Base-by-base conservation (phyloP, 73 alveolate species). In the Paramecium caudatum region DNA sequence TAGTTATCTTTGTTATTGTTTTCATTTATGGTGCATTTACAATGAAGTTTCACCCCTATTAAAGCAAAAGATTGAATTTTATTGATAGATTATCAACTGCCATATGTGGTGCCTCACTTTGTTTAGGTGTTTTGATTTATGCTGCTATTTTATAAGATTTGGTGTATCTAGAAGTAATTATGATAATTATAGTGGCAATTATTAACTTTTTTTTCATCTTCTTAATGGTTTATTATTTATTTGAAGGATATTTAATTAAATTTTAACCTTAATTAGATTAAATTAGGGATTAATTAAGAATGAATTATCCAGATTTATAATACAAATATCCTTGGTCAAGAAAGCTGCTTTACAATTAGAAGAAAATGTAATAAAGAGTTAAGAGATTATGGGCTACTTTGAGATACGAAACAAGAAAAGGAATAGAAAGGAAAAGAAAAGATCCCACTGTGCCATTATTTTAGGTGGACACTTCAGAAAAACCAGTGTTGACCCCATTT, bases 1-100 rank as follows among this genome's bases (percentile, higher is more conserved):
- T 74, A 74, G 43, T 74, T 19, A 45, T 74, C 3, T 74, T 74
- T 17, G 36, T 74, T 41, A 74, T 74, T 16, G 47, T 74, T 41
- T 74, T 74, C 46, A 39, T 74, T 45, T 74, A 74, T 74, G 88
- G 88, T 3, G 88, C 69, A 74, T 74, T 74, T 23, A 74, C 88
- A 19, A 17, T 74, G 2, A 74, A 16, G 19, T 74, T 74, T 68
- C 25, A 37, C 13, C 88, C 88, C 21, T 74, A 74, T 45, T 41
- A 41, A 19, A 27, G 55, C 21, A 37, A 74, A 45, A 74, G 68
- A 45, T 43, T 74, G 1, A 74, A 74, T 41, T 74, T 74, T 19
- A 37, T 74, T 1, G 88, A 74, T 74, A 37, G 88, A 74, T 43
- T 74, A 37, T 74, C 88, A 0, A 74, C 88, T 2, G 88, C 88